These are phyloP conservation scores for Gentiana dahurica DNA, from an alignment of 257 asterid genomes.

Conservation along the genomic window DNA sequence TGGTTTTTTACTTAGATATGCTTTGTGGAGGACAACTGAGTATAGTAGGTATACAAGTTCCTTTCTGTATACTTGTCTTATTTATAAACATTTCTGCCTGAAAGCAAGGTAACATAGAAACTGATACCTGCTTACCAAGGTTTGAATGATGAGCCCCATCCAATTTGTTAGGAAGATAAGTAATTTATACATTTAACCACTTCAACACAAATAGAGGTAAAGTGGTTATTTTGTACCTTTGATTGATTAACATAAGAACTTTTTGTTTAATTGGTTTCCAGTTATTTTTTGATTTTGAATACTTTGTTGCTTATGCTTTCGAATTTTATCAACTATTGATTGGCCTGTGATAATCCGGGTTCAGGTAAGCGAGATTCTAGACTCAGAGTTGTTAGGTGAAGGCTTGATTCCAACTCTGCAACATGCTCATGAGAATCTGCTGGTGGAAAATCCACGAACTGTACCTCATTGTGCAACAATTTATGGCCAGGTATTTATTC, in stretches of 20 bases:
- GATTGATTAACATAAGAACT: too few relatives aligned
- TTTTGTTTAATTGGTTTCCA: background rate
- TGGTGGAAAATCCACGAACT: constrained; percentile 68
- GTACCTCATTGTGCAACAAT: constrained; percentile 79
- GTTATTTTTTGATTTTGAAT: background rate
- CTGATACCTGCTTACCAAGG: background rate
- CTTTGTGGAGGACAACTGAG: too few relatives aligned
- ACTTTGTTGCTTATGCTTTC: background rate
- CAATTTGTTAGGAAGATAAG: too few relatives aligned
- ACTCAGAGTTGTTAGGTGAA: constrained; percentile 92
- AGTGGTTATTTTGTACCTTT: too few relatives aligned
- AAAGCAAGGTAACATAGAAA: background rate
- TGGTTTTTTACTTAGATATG: too few relatives aligned
- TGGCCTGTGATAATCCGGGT: constrained; percentile 5
- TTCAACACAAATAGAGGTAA: background rate
- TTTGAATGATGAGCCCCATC: background rate
- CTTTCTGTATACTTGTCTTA: too few relatives aligned
- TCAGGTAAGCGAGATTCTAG: constrained; percentile 93
- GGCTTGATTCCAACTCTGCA: constrained; percentile 94
- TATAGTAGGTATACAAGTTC: too few relatives aligned
- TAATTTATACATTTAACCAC: too few relatives aligned
- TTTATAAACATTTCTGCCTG: background rate
- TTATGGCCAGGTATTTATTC: constrained; percentile 71
- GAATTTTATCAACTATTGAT: background rate
- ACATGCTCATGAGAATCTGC: constrained; percentile 88